These are phyloP conservation scores for Primulina tabacum DNA, from an alignment of 257 asterid species.

Conservation along the genomic window DNA sequence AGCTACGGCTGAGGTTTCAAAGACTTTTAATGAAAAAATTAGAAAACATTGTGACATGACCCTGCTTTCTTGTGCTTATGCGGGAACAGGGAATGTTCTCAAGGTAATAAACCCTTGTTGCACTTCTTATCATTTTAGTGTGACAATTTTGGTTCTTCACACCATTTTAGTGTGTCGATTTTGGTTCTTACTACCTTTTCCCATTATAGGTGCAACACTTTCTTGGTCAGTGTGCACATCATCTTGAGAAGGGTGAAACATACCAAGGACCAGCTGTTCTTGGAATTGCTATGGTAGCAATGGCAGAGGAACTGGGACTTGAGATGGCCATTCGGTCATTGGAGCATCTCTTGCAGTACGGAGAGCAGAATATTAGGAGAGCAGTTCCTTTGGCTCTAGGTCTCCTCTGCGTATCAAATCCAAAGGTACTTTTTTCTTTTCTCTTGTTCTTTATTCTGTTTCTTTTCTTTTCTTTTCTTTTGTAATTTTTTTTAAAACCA, in stretches of 20 bases:
- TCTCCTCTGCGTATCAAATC: slow-evolving; percentile 93
- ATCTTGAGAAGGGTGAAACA: slow-evolving; percentile 83
- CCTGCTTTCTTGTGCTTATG: slow-evolving; percentile 91
- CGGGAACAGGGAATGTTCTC: slow-evolving; percentile 94
- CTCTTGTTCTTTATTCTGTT: not conserved
- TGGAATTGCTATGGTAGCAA: slow-evolving; percentile 98
- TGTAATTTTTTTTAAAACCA: not conserved
- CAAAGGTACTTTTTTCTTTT: slow-evolving; percentile 48
- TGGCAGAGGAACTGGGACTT: slow-evolving; percentile 93
- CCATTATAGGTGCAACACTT: slow-evolving; percentile 81
- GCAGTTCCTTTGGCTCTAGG: slow-evolving; percentile 94
- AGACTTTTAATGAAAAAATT: slow-evolving; percentile 77
- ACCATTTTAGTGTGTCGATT: not conserved
- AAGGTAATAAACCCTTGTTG: slow-evolving; percentile 49
- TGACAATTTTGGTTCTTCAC: not conserved
- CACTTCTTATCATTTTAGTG: not conserved
- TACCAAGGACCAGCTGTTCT: slow-evolving; percentile 94
- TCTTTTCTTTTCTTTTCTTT: not conserved
- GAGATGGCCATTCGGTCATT: slow-evolving; percentile 97
- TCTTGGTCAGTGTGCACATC: slow-evolving; percentile 89
- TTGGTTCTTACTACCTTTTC: slow-evolving; percentile 25
- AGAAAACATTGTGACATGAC: slow-evolving; percentile 85
- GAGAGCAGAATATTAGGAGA: slow-evolving; percentile 84
- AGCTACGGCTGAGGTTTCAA: slow-evolving; percentile 86
- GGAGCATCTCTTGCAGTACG: slow-evolving; percentile 94